Percentiles rank a stretch among this genome's conserved stretches.
Conservation (phyloP, 2,329 filamentous ascomycete genomes). For the Apiospora hydei region DNA sequence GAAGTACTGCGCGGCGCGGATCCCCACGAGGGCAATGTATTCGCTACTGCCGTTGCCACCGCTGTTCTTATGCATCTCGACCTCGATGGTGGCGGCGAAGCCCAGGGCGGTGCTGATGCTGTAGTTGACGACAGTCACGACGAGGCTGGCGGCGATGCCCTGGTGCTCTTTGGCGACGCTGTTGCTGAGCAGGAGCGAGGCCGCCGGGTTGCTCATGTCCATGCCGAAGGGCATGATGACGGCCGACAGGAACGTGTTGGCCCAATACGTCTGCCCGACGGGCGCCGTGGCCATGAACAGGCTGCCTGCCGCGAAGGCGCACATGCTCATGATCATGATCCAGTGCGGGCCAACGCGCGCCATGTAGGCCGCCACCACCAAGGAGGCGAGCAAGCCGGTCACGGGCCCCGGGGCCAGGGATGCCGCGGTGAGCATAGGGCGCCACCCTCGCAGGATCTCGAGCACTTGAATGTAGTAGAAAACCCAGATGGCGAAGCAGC, state of each 20-base stretch:
- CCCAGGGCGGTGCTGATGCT: constrained; percentile 69
- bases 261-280: constrained; percentile 61
- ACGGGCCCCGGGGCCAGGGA: constrained; percentile 48
- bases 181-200: constrained; percentile 66
- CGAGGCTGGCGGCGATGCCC: constrained; percentile 33
- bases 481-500: constrained; percentile 53
- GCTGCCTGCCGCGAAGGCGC: constrained; percentile 41
- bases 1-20: constrained; percentile 36
- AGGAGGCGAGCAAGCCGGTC: constrained; percentile 45
- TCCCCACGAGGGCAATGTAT: constrained; percentile 31
- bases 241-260: constrained; percentile 57
- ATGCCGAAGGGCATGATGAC: constrained; percentile 68
- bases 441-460: constrained; percentile 45
- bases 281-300: constrained; percentile 47
- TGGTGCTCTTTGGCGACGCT: constrained; percentile 51
- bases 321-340: constrained; percentile 42
- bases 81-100: constrained; percentile 61
- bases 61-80: constrained; percentile 38
- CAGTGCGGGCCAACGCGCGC: constrained; percentile 41
- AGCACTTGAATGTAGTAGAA: constrained; percentile 54
- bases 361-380: constrained; percentile 39
- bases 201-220: constrained; percentile 72
- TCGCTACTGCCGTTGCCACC: neutral
- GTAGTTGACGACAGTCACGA: constrained; percentile 69
- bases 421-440: constrained; percentile 48